A percentile compares a stretch with the other conserved stretches of the same genome.
Conservation (phyloP, 441 rosid species). For the Bocquillonia castaneifolia region DNA sequence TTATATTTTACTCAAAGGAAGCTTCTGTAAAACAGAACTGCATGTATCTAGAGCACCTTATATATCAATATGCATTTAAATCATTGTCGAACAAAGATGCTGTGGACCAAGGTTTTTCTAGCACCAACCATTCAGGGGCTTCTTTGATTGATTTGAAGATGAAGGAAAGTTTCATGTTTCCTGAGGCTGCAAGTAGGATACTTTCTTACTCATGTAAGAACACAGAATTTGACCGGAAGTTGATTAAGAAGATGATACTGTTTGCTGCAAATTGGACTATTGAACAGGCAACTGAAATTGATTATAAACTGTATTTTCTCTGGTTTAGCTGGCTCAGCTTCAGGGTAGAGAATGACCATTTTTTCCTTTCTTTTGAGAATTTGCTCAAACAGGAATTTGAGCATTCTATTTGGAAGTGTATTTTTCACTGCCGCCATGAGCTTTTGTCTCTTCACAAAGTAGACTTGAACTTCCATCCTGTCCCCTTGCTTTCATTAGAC, state of each 20-base stretch:
- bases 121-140: conserved; percentile 24
- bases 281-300: conserved; percentile 75
- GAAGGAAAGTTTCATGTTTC: conserved; percentile 38
- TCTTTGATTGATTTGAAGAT: conserved; percentile 37
- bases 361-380: conserved; percentile 41
- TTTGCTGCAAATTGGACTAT: conserved; percentile 77
- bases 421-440: conserved; percentile 38
- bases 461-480: conserved; percentile 41
- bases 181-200: conserved; percentile 37
- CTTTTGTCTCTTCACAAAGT: conserved; percentile 40
- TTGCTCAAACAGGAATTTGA: conserved; percentile 48
- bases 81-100: conserved; percentile 24
- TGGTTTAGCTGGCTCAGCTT: conserved; percentile 70
- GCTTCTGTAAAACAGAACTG: conserved; percentile 72
- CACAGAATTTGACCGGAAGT: conserved; percentile 27
- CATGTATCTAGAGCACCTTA: conserved; percentile 76
- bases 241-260: conserved; percentile 46
- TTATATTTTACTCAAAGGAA: conserved; percentile 59
- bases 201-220: conserved; percentile 22
- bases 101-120: conserved; percentile 26
- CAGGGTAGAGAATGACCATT: conserved; percentile 40
- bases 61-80: conserved; percentile 47
- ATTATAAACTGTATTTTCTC: conserved; percentile 60
- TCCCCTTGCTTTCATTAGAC: conserved; percentile 60
- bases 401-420: conserved; percentile 75